Percentiles rank a stretch among this genome's conserved stretches.
These are phyloP conservation scores for Sisymbrium irio DNA, from an alignment of 345 rosid species.

Conservation along the genomic window DNA sequence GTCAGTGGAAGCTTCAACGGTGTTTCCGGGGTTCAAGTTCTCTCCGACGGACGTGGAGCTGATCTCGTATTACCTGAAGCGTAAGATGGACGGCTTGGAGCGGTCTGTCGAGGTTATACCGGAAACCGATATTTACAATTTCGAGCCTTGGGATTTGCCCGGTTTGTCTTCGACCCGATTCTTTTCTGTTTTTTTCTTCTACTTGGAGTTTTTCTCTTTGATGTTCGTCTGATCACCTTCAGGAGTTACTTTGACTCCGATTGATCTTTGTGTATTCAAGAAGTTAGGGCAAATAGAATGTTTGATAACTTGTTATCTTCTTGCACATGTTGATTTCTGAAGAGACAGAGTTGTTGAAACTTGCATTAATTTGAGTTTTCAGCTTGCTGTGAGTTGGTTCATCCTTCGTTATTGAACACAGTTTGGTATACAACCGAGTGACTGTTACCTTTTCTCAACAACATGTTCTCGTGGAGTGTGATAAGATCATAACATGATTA, in stretches of 20 bases:
- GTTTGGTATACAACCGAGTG: no score
- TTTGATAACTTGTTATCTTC: background rate
- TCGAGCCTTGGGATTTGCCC: slow-evolving; percentile 92
- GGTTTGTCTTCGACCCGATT: slow-evolving; percentile 36
- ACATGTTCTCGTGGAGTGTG: no score
- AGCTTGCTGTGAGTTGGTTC: no score
- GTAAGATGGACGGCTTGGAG: slow-evolving; percentile 74
- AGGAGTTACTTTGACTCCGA: background rate
- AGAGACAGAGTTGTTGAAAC: background rate
- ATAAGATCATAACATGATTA: no score
- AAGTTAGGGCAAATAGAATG: background rate
- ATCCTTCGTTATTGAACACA: no score
- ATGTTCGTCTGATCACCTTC: background rate
- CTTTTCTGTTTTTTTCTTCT: background rate
- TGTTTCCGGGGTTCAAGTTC: slow-evolving; percentile 78
- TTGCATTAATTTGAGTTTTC: background rate
- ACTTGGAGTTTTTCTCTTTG: background rate
- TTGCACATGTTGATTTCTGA: background rate
- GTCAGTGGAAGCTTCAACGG: slow-evolving; percentile 54
- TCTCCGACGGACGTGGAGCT: slow-evolving; percentile 82
- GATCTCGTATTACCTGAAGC: slow-evolving; percentile 67
- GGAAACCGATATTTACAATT: slow-evolving; percentile 58
- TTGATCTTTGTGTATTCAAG: background rate
- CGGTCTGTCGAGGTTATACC: slow-evolving; percentile 66
- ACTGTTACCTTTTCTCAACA: background rate